These are phyloP conservation scores for Fremontodendron californicum DNA, from an alignment of 345 rosid genomes.

Conservation along the genomic window DNA sequence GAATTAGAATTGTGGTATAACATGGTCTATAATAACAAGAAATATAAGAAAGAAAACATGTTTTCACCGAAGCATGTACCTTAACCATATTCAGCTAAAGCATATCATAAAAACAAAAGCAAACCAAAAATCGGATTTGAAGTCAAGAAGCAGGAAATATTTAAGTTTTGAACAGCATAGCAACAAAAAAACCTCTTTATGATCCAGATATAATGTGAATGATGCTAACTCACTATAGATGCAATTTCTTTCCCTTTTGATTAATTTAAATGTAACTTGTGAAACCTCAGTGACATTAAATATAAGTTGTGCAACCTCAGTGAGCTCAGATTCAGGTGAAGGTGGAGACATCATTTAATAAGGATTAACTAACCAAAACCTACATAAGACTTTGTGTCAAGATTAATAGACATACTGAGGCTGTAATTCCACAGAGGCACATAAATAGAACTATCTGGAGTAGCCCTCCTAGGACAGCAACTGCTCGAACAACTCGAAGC, in stretches of 20 bases:
- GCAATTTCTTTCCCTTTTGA: not conserved
- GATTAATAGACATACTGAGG: constrained; percentile 48
- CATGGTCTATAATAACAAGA: not conserved
- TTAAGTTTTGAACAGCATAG: not conserved
- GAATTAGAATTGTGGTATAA: not conserved
- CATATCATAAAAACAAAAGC: not conserved
- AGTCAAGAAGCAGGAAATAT: not conserved
- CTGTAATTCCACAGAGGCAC: constrained; percentile 81
- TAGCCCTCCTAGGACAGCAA: constrained; percentile 88
- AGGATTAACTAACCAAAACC: constrained; percentile 3
- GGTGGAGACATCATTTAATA: not conserved
- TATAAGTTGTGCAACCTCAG: not conserved
- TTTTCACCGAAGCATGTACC: not conserved
- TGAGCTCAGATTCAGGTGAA: not conserved
- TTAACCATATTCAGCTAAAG: not conserved
- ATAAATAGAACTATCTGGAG: constrained; percentile 84
- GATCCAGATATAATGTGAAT: not conserved
- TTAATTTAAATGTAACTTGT: not conserved
- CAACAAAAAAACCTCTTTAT: not conserved
- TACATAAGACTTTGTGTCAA: not conserved
- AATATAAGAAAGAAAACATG: not conserved
- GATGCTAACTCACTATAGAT: not conserved
- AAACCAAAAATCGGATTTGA: not conserved
- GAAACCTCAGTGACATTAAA: not conserved
- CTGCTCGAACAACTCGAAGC: constrained; percentile 92